Base-by-base conservation (phyloP, 2,329 filamentous ascomycete species). In the Biscogniauxia mediterranea region DNA sequence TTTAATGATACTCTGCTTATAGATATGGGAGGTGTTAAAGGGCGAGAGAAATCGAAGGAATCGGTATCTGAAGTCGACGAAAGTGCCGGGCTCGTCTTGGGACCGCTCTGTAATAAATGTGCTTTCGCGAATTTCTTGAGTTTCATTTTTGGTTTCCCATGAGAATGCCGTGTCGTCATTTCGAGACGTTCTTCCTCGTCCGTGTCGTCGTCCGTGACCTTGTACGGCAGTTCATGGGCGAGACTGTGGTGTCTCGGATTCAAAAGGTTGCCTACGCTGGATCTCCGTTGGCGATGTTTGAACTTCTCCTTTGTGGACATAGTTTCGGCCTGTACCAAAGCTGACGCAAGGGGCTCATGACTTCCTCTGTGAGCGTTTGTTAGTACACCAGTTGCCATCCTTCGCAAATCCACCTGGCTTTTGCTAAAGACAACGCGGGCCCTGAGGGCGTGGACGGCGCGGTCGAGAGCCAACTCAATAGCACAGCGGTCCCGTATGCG, bases 401-500 rank as follows among this genome's bases (percentile, higher is more conserved):
- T 77, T 8, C 86, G 79, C 38, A 89, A 71, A 63, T 89, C 82
- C 9, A 85, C 81, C 64, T 89, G 86, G 65, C 85, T 87, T 56
- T 85, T 81, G 28, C 85, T 88, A 69, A 92, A 92, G 17, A 89
- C 87, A 2, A 92, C 86, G 3, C 87, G 80, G 2, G 89, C 85
- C 28, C 89, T 83, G 26, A 93, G 78, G 11, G 82, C 80, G 64
- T 90, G 88, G 1, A 94, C 89, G 1, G 90, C 89, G 20, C 85
- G 82, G 71, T 95, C 91, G 1, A 98, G 78, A 3, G 93, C 92
- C 54, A 97, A 78, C 73, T 98, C 94, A 58, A 97, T 92, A 2
- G 93, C 91, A 68, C 92, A 92, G 58, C 93, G 89, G 70, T 97
- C 95, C 49, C 91, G 84, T 69, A 98, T 90, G 13, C 92, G 87